Conservation (phyloP, 495 filamentous ascomycete genomes). For the Aspergillus cavernicola region DNA sequence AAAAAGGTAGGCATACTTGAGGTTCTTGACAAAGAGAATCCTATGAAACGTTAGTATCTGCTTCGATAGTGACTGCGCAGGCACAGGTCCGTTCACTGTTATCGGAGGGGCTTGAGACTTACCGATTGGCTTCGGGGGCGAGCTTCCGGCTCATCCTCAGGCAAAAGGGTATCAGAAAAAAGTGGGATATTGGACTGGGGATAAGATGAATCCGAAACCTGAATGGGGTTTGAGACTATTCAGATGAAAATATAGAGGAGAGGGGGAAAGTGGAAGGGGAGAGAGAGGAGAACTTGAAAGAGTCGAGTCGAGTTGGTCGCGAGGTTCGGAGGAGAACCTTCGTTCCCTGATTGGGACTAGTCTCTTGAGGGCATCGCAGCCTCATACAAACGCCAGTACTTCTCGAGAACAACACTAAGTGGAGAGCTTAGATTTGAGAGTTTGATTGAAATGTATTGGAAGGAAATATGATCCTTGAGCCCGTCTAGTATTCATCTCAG, state of each 20-base stretch:
- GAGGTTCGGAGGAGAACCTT: constrained; percentile 22
- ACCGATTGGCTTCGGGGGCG: constrained; percentile 95
- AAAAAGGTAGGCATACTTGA: constrained; percentile 61
- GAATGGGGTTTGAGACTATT: constrained; percentile 12
- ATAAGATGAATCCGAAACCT: constrained; percentile 16
- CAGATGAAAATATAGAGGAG: constrained; percentile 13
- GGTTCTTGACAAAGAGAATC: constrained; percentile 97
- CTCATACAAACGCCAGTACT: background rate
- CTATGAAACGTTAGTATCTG: constrained; percentile 39
- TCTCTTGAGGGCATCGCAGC: constrained; percentile 2
- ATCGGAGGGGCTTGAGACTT: constrained; percentile 35
- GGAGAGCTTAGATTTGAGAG: too few relatives aligned
- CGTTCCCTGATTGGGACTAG: constrained; percentile 34
- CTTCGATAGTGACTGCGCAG: constrained; percentile 20
- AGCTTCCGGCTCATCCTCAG: constrained; percentile 66
- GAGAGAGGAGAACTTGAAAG: constrained; percentile 14
- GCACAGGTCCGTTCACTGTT: background rate
- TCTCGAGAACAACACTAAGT: too few relatives aligned
- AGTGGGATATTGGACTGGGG: background rate
- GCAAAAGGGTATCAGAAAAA: constrained; percentile 15
- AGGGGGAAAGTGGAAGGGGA: constrained; percentile 12
- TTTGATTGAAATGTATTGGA: too few relatives aligned
- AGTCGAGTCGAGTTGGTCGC: constrained; percentile 22
- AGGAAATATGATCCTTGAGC: too few relatives aligned
- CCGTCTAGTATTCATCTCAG: too few relatives aligned